A percentile compares a stretch with the other conserved stretches of the same genome.
phyloP scores from a whole-genome alignment of 2,329 filamentous ascomycete genomes.

The Cytospora piceae region DNA sequence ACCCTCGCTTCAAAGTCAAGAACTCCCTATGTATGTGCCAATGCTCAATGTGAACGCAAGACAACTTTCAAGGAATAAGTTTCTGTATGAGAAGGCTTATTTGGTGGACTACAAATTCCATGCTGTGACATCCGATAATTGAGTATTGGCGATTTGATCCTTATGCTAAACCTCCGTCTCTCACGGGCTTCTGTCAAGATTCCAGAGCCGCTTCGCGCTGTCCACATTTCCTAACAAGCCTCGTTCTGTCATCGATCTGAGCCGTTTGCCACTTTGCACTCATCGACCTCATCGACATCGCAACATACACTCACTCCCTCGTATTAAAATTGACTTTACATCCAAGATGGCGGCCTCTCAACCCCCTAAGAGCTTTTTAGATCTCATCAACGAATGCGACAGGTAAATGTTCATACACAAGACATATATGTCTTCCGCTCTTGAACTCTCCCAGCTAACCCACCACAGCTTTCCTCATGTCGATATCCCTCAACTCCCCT shows the following conservation, averaged over 20 bases:
- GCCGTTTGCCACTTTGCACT: neutral
- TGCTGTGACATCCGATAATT: neutral
- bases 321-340: slow-evolving; percentile 24
- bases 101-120: neutral
- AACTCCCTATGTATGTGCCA: too few species aligned
- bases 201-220: neutral
- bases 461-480: slow-evolving; percentile 50
- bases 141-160: neutral
- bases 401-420: slow-evolving; percentile 14
- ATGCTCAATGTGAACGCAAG: too few species aligned
- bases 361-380: slow-evolving; percentile 18
- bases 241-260: neutral
- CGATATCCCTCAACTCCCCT: slow-evolving; percentile 41
- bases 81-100: too few species aligned
- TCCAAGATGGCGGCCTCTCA: slow-evolving; percentile 13
- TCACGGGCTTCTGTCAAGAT: neutral
- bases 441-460: neutral
- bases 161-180: neutral
- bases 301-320: neutral
- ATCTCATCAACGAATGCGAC: slow-evolving; percentile 28
- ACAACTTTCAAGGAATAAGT: too few species aligned
- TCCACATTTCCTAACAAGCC: neutral
- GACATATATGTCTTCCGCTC: neutral
- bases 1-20: too few species aligned
- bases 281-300: neutral